Evolutionary conservation across 1,139 yeast species (phyloP), one percentile per base, ranked within the genome.

Genomic region (Suhomyces maxii): DNA sequence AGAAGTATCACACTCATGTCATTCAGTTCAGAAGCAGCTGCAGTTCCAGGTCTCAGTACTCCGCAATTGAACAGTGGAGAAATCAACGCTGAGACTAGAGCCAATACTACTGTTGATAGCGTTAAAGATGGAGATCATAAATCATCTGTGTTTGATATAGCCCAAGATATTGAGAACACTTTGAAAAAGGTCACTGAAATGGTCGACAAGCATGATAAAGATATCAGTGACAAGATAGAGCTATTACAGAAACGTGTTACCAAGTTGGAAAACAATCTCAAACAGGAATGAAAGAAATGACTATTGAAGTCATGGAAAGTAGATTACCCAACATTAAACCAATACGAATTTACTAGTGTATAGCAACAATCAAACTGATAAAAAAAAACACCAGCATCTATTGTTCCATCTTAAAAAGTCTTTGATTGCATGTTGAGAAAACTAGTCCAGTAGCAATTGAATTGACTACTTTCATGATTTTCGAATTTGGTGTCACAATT

Each of bases 61-160:
- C 50, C 53, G 5, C 54, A 48, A 30, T 34, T 53, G 26, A 50
- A 51, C 7, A 46, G 48, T 23, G 52, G 52, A 2, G 49, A 51
- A 26, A 26, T 44, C 12, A 37, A 46, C 10, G 11, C 41, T 9
- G 48, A 45, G 10, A 28, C 42, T 4, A 41, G 40, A 7, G 12
- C 44, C 25, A 6, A 28, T 9, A 9, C 31, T 28, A 11, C 45
- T 11, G 41, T 35, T 8, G 30, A 28, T 12, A 37, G 34, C 12
- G 11, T 36, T 14, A 42, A 40, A 25, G 39, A 37, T 6, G 45
- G 35, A 11, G 36, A 31, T 8, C 35, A 40, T 10, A 43, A 39
- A 25, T 11, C 31, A 8, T 73, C 83, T 2, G 73, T 80, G 2
- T 76, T 79, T 51, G 85, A 82, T 41, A 65, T 81, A 14, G 80